These are phyloP conservation scores for Paracoccidioides brasiliensis DNA, from an alignment of 2,329 filamentous ascomycete species.

Conservation along the genomic window DNA sequence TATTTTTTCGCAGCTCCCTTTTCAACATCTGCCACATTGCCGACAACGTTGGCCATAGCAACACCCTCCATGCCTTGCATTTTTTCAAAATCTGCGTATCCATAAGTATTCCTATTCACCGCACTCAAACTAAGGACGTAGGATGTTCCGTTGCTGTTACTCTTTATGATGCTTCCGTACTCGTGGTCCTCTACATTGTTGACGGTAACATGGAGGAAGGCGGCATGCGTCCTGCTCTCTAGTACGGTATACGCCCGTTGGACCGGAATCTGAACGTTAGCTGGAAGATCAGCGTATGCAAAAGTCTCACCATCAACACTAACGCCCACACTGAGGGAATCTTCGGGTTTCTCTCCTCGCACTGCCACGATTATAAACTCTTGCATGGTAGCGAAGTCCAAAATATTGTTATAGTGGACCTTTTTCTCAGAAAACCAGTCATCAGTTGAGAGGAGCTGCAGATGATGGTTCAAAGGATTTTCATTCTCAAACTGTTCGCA, in stretches of 20 bases:
- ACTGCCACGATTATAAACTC: constrained; percentile 90
- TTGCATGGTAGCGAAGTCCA: constrained; percentile 84
- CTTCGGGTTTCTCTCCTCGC: constrained; percentile 43
- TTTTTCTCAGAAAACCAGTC: constrained; percentile 59
- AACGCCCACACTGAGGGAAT: constrained; percentile 61
- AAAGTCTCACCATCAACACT: constrained; percentile 77
- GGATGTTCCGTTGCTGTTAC: constrained; percentile 93
- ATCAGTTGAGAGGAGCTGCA: constrained; percentile 62
- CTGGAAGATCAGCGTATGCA: constrained; percentile 72
- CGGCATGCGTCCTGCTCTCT: constrained; percentile 84
- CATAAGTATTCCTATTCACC: constrained; percentile 65
- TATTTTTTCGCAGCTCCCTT: constrained; percentile 61
- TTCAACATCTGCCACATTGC: constrained; percentile 54
- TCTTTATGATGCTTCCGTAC: constrained; percentile 87
- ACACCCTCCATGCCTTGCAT: constrained; percentile 87
- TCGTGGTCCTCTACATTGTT: constrained; percentile 51
- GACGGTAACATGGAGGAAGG: constrained; percentile 86
- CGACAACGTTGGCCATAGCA: constrained; percentile 70
- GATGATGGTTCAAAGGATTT: constrained; percentile 47
- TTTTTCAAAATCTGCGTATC: constrained; percentile 92
- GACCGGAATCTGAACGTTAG: constrained; percentile 65
- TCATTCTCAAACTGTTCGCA: constrained; percentile 52
- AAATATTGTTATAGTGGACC: constrained; percentile 55
- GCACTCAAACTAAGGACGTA: constrained; percentile 72
- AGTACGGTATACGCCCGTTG: constrained; percentile 83